Base-by-base conservation (phyloP, 1,139 yeast genomes). In the Candida neerlandica region DNA sequence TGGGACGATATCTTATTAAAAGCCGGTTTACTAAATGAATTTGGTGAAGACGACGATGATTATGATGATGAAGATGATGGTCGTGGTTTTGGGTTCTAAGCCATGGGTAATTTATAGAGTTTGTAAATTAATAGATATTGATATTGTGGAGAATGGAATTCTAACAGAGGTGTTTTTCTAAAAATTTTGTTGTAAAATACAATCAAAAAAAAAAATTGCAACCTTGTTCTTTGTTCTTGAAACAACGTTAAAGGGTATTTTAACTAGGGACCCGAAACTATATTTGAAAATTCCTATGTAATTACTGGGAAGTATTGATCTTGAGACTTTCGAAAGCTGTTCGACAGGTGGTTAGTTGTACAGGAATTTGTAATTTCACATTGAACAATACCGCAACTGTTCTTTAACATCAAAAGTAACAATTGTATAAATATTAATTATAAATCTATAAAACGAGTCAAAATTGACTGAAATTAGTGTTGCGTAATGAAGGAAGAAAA, bases 1-100 rank as follows among this genome's bases (percentile, higher is more conserved):
- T 76, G 80, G 80, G 78, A 75, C 18, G 64, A 65, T 18, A 69
- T 76, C 5, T 57, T 75, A 45, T 45, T 65, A 43, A 61, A 63
- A 41, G 72, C 75, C 1, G 67, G 69, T 5, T 52, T 64, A 30
- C 54, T 59, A 23, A 58, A 62, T 44, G 72, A 62, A 18, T 56
- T 58, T 33, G 62, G 60, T 30, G 62, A 60, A n/a, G 53, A 50
- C 27, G 62, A 55, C 10, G 52, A 47, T 29, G 48, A 44, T 2
- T 34, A 43, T 12, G 45, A 43, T 7, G 40, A 43, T 5, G 45
- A 43, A 16, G 41, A 23, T 9, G 41, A 42, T 43, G 27, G 7
- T 10, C n/a, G n/a, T n/a, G n/a, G n/a, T n/a, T n/a, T n/a, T n/a
- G n/a, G n/a, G n/a, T 43, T 33, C 9, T 43, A 33, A 34, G 14